Evolutionary conservation across 2,329 filamentous ascomycete genomes (phyloP).

Genomic region (Penicillium italicum): DNA sequence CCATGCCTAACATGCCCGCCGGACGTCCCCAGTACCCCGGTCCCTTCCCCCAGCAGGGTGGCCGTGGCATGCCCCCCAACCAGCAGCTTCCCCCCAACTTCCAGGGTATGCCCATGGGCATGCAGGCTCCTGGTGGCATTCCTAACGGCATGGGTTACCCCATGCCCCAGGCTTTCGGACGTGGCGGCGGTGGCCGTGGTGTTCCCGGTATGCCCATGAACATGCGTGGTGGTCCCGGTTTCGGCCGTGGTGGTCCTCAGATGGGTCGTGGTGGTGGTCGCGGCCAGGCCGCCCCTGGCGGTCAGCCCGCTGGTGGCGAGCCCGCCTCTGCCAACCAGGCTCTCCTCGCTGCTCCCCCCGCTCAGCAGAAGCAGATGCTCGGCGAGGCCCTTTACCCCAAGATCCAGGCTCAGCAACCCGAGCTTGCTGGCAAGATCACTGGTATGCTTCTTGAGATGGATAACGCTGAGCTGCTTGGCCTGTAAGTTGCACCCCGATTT

Average conservation of each 20-base stretch:
- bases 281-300: slow-evolving; percentile 40
- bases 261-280: slow-evolving; percentile 43
- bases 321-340: slow-evolving; percentile 41
- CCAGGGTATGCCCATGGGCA: slow-evolving; percentile 63
- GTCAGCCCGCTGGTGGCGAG: slow-evolving; percentile 40
- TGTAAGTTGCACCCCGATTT: slow-evolving; percentile 63
- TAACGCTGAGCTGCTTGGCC: slow-evolving; percentile 84
- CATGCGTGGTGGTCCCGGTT: slow-evolving; percentile 48
- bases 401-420: slow-evolving; percentile 90
- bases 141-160: slow-evolving; percentile 78
- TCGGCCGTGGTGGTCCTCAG: slow-evolving; percentile 45
- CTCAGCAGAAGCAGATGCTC: slow-evolving; percentile 97
- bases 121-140: slow-evolving; percentile 62
- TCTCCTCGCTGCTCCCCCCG: slow-evolving; percentile 54
- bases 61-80: slow-evolving; percentile 75
- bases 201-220: slow-evolving; percentile 68
- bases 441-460: slow-evolving; percentile 99
- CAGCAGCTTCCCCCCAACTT: slow-evolving; percentile 88
- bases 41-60: slow-evolving; percentile 78
- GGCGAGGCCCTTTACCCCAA: slow-evolving; percentile 98
- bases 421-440: slow-evolving; percentile 97
- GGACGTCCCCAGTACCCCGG: slow-evolving; percentile 83
- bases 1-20: slow-evolving; percentile 67
- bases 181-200: slow-evolving; percentile 67
- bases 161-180: slow-evolving; percentile 70